These are phyloP conservation scores for Cryptococcus sp. DNA, from an alignment of 1,284 basidiomycete genomes.

Conservation along the genomic window DNA sequence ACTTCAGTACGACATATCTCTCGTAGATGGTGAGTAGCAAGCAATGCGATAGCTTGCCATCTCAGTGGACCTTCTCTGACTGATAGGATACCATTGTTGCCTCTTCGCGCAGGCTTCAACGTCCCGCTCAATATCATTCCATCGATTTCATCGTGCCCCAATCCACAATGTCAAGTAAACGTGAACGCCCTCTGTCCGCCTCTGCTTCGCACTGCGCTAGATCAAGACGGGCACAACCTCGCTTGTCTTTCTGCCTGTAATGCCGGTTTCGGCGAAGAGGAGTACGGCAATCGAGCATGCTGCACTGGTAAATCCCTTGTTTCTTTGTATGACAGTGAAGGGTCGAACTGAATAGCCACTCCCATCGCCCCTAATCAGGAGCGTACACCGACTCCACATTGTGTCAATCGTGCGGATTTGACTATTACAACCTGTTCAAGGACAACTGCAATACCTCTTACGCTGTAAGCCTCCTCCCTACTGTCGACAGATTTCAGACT, in stretches of 20 bases:
- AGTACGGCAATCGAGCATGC: constrained; percentile 33
- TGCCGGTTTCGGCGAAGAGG: constrained; percentile 32
- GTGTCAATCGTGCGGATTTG: constrained; percentile 32
- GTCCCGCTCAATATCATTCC: constrained; percentile 33
- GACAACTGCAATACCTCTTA: constrained; percentile 32
- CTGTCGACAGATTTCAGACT: constrained; percentile 9
- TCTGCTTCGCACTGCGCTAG: constrained; percentile 14
- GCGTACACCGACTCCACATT: constrained; percentile 26
- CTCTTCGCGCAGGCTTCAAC: constrained; percentile 30
- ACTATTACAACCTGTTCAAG: constrained; percentile 43
- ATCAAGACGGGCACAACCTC: constrained; percentile 28
- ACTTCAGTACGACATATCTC: constrained; percentile 14
- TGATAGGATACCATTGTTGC: neutral
- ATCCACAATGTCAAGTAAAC: constrained; percentile 28
- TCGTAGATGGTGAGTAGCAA: constrained; percentile 32
- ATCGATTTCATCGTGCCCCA: constrained; percentile 16
- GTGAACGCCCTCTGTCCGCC: constrained; percentile 25
- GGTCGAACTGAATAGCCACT: neutral
- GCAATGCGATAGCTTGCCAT: neutral
- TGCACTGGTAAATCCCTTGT: constrained; percentile 26
- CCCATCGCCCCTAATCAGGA: constrained; percentile 15
- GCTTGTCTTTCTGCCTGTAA: constrained; percentile 31
- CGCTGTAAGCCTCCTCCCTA: constrained; percentile 28
- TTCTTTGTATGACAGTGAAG: neutral
- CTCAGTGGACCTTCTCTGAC: neutral